A percentile compares a stretch with the other conserved stretches of the same genome.
Evolutionary conservation across 805 yeast genomes (phyloP).

Genomic region (Wickerhamiella brachini): DNA sequence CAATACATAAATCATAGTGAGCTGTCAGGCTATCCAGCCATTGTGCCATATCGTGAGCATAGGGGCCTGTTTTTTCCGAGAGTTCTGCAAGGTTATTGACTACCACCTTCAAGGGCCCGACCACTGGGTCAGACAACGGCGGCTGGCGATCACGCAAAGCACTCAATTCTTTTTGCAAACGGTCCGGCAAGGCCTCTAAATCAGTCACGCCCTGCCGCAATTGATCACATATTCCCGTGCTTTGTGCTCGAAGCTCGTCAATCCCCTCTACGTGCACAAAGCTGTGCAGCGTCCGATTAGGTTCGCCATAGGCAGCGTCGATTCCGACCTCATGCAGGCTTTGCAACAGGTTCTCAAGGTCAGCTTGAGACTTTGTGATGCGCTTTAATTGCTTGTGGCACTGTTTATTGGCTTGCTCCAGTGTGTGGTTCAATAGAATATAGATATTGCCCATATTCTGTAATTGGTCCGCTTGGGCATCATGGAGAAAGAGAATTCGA

Average conservation of each 20-base stretch:
- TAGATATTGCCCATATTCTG: constrained; percentile 24
- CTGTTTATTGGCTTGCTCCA: constrained; percentile 13
- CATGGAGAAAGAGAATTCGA: constrained; percentile 31
- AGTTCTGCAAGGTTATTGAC: constrained; percentile 21
- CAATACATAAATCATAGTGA: constrained; percentile 68
- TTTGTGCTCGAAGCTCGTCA: constrained; percentile 6
- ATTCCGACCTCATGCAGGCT: constrained; percentile 11
- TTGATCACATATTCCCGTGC: constrained; percentile 4
- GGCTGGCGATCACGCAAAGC: constrained; percentile 11
- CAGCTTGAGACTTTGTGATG: constrained; percentile 6
- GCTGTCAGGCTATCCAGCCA: constrained; percentile 57
- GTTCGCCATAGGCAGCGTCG: constrained; percentile 9
- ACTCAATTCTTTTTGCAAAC: constrained; percentile 10
- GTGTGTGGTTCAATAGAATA: constrained; percentile 19
- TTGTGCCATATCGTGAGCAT: constrained; percentile 56
- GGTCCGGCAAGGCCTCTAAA: constrained; percentile 9
- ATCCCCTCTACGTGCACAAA: constrained; percentile 16
- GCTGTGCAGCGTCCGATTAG: constrained; percentile 5
- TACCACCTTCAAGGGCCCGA: constrained; percentile 19
- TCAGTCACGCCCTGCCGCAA: constrained; percentile 5
- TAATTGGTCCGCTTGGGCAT: constrained; percentile 36
- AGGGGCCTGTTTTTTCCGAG: constrained; percentile 17
- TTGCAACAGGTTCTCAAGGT: constrained; percentile 12
- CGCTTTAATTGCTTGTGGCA: constrained; percentile 5
- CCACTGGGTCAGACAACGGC: constrained; percentile 6